Percentiles rank a stretch among this genome's conserved stretches.
These are phyloP conservation scores for Afroboletus lepidellus DNA, from an alignment of 1,284 basidiomycete species.

Conservation along the genomic window DNA sequence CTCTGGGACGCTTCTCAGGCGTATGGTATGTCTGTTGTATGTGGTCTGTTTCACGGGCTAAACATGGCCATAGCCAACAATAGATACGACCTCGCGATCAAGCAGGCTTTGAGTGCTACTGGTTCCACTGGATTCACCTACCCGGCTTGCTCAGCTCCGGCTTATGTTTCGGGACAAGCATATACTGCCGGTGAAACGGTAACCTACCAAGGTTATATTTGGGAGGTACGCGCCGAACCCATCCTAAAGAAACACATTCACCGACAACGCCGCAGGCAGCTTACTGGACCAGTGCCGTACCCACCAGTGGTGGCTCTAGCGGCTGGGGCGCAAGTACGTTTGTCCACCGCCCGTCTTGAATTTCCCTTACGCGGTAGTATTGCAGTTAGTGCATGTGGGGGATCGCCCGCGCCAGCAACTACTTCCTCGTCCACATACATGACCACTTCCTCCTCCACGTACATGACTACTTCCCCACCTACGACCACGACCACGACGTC, in stretches of 20 bases:
- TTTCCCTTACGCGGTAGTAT: slow-evolving; percentile 2
- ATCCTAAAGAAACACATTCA: not conserved
- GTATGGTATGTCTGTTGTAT: slow-evolving; percentile 44
- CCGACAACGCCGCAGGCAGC: slow-evolving; percentile 46
- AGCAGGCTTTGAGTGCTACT: slow-evolving; percentile 56
- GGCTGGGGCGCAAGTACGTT: slow-evolving; percentile 66
- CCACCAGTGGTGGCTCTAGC: slow-evolving; percentile 43
- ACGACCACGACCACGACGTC: slow-evolving; percentile 12
- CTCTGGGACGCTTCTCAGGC: slow-evolving; percentile 73
- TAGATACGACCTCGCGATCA: slow-evolving; percentile 60
- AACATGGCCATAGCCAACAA: slow-evolving; percentile 45
- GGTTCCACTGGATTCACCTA: slow-evolving; percentile 67
- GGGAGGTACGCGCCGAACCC: slow-evolving; percentile 44
- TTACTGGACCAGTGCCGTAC: slow-evolving; percentile 53
- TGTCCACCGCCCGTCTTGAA: slow-evolving; percentile 4
- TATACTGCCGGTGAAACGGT: slow-evolving; percentile 55
- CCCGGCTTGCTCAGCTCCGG: slow-evolving; percentile 57
- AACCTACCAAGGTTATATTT: slow-evolving; percentile 62
- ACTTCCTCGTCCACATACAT: slow-evolving; percentile 3
- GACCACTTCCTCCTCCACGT: no score
- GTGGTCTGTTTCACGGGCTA: not conserved
- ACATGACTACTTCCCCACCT: no score
- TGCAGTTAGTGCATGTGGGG: slow-evolving; percentile 50
- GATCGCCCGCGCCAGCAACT: slow-evolving; percentile 10
- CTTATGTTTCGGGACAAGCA: slow-evolving; percentile 47